A percentile compares a stretch with the other conserved stretches of the same genome.
These are phyloP conservation scores for Herpetomonas tarakana DNA, from an alignment of 208 protist species.

Conservation along the genomic window DNA sequence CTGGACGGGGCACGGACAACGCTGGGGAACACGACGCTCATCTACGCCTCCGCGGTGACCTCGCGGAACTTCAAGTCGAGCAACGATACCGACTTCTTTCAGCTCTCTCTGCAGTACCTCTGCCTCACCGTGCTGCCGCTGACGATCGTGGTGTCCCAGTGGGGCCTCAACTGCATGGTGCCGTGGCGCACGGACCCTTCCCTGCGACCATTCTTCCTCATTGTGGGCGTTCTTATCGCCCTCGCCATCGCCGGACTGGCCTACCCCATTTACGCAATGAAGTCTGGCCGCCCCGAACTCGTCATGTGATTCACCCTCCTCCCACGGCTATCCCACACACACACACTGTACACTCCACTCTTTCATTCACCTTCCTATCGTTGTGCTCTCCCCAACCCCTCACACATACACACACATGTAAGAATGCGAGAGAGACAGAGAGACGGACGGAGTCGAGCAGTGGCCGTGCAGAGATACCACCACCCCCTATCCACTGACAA, in stretches of 20 bases:
- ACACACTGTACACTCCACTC: no score
- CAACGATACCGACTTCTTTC: conserved; percentile 44
- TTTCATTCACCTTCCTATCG: no score
- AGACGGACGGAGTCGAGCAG: no score
- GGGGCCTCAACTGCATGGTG: conserved; percentile 64
- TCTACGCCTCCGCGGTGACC: conserved; percentile 55
- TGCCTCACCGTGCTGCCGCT: conserved; percentile 44
- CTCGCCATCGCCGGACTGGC: conserved; percentile 16
- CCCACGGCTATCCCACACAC: no score
- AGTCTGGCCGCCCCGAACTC: conserved; percentile 23
- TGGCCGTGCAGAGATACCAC: no score
- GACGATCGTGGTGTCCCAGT: conserved; percentile 51
- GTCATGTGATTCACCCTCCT: no score
- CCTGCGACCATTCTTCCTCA: conserved; percentile 42
- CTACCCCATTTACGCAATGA: conserved; percentile 40
- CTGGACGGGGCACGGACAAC: conserved; percentile 47
- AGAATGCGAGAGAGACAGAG: no score
- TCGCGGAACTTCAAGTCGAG: conserved; percentile 33
- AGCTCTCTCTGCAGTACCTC: conserved; percentile 44
- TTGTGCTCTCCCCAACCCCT: no score
- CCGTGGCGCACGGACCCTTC: conserved; percentile 28
- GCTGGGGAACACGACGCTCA: conserved; percentile 58
- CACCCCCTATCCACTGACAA: no score
- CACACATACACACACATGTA: no score
- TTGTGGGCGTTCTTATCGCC: conserved; percentile 24